Evolutionary conservation across 805 yeast genomes (phyloP), one percentile per base, ranked within the genome.

Genomic region (Saturnispora hagleri): DNA sequence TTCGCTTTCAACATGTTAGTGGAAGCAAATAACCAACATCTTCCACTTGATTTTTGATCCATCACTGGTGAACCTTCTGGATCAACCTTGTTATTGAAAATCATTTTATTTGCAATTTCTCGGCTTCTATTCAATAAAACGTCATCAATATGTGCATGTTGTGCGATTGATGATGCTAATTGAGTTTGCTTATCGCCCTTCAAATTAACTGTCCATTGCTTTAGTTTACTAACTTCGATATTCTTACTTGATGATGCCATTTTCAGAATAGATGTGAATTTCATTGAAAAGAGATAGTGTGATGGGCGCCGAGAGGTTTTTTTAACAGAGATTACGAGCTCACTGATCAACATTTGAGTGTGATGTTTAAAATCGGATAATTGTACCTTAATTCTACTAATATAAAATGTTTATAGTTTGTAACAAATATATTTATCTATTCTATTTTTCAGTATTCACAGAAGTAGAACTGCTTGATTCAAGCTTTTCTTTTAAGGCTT

Each of bases 1-100:
- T 74, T 75, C 48, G 83, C 64, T 60, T 96, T 76, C 61, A 87
- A 70, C 51, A 84, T 75, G 59, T 89, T 88, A 50, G 87, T 79
- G 1, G 91, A 77, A 10, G 96, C 96, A 67, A 88, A 88, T 55
- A 88, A 74, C 96, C 96, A 88, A 68, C 96, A 88, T 60, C 95
- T 72, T 31, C 96, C 96, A 22, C 88, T 79, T 10, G 79, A 66
- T 60, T 78, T 77, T 71, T 88, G 96, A 68, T 84, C 82, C 51
- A 85, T 82, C 17, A 84, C 75, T 26, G 90, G 89, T 1, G 78
- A 60, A 3, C 83, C 84, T 58, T 79, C 81, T 4, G 69, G 68
- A 43, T 70, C 70, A 35, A 78, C 71, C 50, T 64, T 66, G 52
- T 66, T 58, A 61, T 70, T 72, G 70, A 74, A 78, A 7, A 71